These are phyloP conservation scores for Kazachstania bromeliacearum DNA, from an alignment of 805 yeast genomes.

Conservation along the genomic window DNA sequence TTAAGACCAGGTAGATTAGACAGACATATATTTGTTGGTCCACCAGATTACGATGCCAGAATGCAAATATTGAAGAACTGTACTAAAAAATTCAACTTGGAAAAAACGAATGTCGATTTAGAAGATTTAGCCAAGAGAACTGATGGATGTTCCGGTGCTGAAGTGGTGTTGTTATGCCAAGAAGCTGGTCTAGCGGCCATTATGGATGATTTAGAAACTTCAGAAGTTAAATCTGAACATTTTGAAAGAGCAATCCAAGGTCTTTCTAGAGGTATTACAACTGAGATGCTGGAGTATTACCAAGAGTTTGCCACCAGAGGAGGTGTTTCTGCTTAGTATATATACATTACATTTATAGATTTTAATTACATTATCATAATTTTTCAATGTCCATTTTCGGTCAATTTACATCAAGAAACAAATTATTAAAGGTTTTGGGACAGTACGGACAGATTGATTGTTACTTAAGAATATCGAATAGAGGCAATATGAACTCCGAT, in stretches of 20 bases:
- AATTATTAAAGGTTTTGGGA: too few species aligned
- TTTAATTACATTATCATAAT: too few species aligned
- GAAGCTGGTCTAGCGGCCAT: conserved; percentile 95
- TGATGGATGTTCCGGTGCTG: conserved; percentile 96
- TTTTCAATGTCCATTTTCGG: too few species aligned
- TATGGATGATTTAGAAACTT: conserved; percentile 58
- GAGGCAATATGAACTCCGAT: conserved; percentile 12
- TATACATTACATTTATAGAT: not conserved
- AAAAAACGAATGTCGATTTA: conserved; percentile 38
- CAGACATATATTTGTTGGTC: conserved; percentile 84
- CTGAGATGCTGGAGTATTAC: conserved; percentile 76
- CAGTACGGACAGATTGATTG: too few species aligned
- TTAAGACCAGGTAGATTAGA: conserved; percentile 94
- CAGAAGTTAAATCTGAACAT: conserved; percentile 50
- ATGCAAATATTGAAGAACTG: conserved; percentile 65
- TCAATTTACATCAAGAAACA: too few species aligned
- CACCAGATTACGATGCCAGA: conserved; percentile 80
- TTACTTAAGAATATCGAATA: too few species aligned
- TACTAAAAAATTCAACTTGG: conserved; percentile 53
- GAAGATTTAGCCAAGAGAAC: conserved; percentile 50
- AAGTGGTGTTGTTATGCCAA: conserved; percentile 81
- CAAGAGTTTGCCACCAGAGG: conserved; percentile 37
- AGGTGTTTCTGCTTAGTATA: conserved; percentile 26
- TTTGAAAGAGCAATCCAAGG: conserved; percentile 61
- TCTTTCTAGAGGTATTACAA: conserved; percentile 70